Base-by-base conservation (phyloP, 1,139 yeast species). In the Saccharomyces hybrid region DNA sequence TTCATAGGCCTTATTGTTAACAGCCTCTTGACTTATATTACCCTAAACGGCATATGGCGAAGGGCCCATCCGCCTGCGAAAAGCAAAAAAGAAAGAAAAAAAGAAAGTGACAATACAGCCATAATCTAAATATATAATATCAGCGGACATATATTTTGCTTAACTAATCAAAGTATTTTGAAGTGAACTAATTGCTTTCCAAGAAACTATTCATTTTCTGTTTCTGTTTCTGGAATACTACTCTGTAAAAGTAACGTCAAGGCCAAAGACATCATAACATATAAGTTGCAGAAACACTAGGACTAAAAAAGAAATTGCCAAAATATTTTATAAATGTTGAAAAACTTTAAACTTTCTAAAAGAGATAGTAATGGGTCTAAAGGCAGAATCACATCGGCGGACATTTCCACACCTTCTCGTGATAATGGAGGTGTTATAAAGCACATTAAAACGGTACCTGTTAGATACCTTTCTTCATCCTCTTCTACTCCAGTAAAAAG, bases 351-450 rank as follows among this genome's bases (percentile, higher is more conserved):
- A 54, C 57, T 66, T 9, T 54, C 64, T 6, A 61, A 58, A 38
- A 58, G 59, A 55, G 67, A 65, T 19, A 60, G 66, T 49, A 56
- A 57, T 27, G 56, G 60, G 12, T 57, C 67, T 2, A 65, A 62
- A 49, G 57, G 64, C n/a, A 60, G 68, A 48, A 64, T 67, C 28
- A 66, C 69, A 3, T 67, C 70, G 21, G 66, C 70, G 16, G 69
- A 67, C 50, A 67, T 67, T 19, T 66, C 70, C 24, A 60, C 66
- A 1, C 70, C 70, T 3, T 62, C 69, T 8, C 60, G 59, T 46
- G 63, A 60, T 14, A 57, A 55, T 12, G 42, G 61, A 9, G 59
- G 57, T 47, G 58, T 54, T 5, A 55, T 56, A 5, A 59, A 59
- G 14, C 62, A 62, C 47, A 56, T 61, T 48, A 64, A 61, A 47